These are phyloP conservation scores for Saccharomycopsis babjevae DNA, from an alignment of 805 yeast genomes.

Conservation along the genomic window DNA sequence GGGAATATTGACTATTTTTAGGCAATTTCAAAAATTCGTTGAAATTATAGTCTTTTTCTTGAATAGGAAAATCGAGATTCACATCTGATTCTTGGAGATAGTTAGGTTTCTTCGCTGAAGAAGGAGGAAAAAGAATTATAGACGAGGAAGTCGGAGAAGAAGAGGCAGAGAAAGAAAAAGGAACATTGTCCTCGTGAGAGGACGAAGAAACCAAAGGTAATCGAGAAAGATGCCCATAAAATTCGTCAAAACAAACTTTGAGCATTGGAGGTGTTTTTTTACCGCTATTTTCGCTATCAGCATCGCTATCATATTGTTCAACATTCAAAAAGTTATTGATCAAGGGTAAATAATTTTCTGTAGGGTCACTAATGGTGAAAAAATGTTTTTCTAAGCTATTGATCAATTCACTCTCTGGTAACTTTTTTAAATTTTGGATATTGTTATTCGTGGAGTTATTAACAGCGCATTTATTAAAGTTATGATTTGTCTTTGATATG, in stretches of 20 bases:
- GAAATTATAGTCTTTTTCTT: background rate
- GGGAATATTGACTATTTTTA: background rate
- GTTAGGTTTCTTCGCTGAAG: background rate
- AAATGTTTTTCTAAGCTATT: background rate
- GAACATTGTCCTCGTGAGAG: background rate
- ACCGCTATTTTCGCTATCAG: background rate
- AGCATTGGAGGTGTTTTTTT: background rate
- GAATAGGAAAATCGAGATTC: background rate
- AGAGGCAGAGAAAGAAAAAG: background rate
- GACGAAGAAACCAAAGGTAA: background rate
- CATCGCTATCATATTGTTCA: background rate
- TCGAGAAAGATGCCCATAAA: too few species aligned
- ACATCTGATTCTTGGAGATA: background rate
- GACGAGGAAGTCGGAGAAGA: background rate
- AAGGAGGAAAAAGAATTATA: background rate
- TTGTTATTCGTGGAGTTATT: background rate
- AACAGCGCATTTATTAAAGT: background rate
- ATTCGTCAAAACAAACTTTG: background rate
- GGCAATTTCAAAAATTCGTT: background rate
- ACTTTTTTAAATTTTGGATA: background rate
- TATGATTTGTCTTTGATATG: background rate
- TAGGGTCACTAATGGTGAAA: background rate
- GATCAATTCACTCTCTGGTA: background rate
- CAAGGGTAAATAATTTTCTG: background rate
- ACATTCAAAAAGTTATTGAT: background rate